These are phyloP conservation scores for Podospora pseudoanserina DNA, from an alignment of 495 filamentous ascomycete genomes.

Conservation along the genomic window DNA sequence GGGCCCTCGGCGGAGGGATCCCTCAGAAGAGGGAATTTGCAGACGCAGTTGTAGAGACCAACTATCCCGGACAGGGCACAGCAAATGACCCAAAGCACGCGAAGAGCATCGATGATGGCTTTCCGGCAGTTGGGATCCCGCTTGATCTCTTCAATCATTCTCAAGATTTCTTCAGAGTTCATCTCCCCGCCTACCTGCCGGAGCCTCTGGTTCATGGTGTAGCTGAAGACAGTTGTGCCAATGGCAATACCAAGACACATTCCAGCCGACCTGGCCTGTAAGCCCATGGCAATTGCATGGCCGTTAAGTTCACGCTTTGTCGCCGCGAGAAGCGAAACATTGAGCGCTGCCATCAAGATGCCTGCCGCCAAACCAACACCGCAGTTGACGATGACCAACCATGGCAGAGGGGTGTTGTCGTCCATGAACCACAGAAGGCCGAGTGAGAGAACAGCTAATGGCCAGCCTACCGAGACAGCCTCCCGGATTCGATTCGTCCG, in stretches of 20 bases:
- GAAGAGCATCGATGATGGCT: constrained; percentile 21
- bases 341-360: constrained; percentile 50
- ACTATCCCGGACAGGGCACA: constrained; percentile 14
- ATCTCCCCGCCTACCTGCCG: constrained; percentile 12
- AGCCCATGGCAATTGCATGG: constrained; percentile 56
- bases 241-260: constrained; percentile 49
- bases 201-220: constrained; percentile 51
- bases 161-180: constrained; percentile 22
- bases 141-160: constrained; percentile 20
- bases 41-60: constrained; percentile 15
- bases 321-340: constrained; percentile 47
- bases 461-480: constrained; percentile 56
- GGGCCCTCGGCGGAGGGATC: not conserved
- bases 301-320: constrained; percentile 46
- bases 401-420: constrained; percentile 39
- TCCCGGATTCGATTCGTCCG: constrained; percentile 46
- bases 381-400: constrained; percentile 53
- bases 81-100: constrained; percentile 27
- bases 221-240: constrained; percentile 57
- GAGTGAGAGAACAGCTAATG: constrained; percentile 42
- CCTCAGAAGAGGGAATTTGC: constrained; percentile 15
- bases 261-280: constrained; percentile 58
- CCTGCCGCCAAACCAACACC: constrained; percentile 54
- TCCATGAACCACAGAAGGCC: constrained; percentile 53
- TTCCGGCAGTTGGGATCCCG: constrained; percentile 13